Evolutionary conservation across 176 grass and related monocot species (phyloP).

Genomic region (Stipa capillata): DNA sequence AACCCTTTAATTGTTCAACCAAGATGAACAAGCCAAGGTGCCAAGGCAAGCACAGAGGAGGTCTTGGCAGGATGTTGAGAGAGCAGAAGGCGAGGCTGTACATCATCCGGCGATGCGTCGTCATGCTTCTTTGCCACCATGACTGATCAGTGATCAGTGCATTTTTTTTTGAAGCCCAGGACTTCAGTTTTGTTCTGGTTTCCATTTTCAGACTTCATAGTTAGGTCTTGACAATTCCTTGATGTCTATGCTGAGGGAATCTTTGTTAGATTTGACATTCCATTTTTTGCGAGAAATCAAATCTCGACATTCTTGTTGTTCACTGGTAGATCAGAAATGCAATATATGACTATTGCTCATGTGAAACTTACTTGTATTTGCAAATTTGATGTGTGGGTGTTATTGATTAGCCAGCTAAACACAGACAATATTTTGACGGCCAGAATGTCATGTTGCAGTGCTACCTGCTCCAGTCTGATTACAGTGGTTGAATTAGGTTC

Average conservation of each 20-base stretch:
- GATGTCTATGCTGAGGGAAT: background rate
- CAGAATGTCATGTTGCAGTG: background rate
- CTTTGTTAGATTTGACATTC: background rate
- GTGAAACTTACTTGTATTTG: background rate
- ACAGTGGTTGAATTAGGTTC: background rate
- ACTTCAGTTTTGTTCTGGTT: slow-evolving; percentile 1
- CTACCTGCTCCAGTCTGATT: background rate
- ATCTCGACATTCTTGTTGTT: background rate
- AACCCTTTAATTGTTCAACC: background rate
- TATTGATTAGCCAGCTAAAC: too few species aligned
- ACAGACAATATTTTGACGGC: background rate
- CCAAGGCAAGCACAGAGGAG: slow-evolving; percentile 14
- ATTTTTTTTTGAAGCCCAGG: background rate
- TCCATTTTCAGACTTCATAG: slow-evolving; percentile 1
- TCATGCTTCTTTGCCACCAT: slow-evolving; percentile 42
- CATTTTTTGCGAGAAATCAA: background rate
- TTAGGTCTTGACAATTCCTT: background rate
- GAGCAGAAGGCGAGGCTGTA: slow-evolving; percentile 52
- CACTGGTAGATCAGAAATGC: slow-evolving; percentile 13
- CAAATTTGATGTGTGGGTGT: background rate
- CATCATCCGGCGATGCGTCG: slow-evolving; percentile 45
- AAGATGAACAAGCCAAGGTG: slow-evolving; percentile 17
- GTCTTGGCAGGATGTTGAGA: slow-evolving; percentile 24
- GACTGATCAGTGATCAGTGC: slow-evolving; percentile 9
- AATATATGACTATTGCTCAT: background rate